Evolutionary conservation across 1,139 yeast species (phyloP).

Genomic region (Yamadazyma spencermartinsiae): DNA sequence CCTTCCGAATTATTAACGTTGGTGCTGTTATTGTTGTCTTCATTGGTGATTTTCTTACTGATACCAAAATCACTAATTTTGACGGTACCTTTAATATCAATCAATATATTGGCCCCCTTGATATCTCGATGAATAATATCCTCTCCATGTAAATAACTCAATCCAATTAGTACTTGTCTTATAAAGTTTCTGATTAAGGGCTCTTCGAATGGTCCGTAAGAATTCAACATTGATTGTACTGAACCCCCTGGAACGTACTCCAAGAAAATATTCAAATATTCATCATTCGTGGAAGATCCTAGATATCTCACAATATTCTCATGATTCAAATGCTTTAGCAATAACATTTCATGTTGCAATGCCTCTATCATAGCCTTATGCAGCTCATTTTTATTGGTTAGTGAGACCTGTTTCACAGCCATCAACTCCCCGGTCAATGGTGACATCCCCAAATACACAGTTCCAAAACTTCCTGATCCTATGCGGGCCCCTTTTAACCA

Average conservation of each 20-base stretch:
- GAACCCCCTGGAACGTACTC: slow-evolving; percentile 98
- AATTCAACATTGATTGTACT: slow-evolving; percentile 78
- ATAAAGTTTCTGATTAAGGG: slow-evolving; percentile 82
- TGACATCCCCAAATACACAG: slow-evolving; percentile 89
- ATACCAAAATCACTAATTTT: slow-evolving; percentile 95
- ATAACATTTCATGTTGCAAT: slow-evolving; percentile 76
- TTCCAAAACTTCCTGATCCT: slow-evolving; percentile 95
- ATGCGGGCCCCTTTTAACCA: slow-evolving; percentile 94
- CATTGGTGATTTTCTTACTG: slow-evolving; percentile 64
- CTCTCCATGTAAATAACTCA: slow-evolving; percentile 76
- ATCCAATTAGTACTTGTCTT: slow-evolving; percentile 79
- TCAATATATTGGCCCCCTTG: slow-evolving; percentile 88
- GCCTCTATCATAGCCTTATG: slow-evolving; percentile 76
- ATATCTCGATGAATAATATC: slow-evolving; percentile 90
- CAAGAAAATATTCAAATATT: slow-evolving; percentile 74
- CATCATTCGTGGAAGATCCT: slow-evolving; percentile 78
- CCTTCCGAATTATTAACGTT: slow-evolving; percentile 22
- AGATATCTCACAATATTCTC: slow-evolving; percentile 89
- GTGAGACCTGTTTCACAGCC: slow-evolving; percentile 93
- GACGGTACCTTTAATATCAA: slow-evolving; percentile 87
- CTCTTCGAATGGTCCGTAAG: slow-evolving; percentile 91
- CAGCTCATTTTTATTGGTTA: slow-evolving; percentile 51
- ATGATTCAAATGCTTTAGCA: slow-evolving; percentile 79
- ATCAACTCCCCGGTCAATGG: slow-evolving; percentile 90
- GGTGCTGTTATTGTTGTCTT: slow-evolving; percentile 17